phyloP scores from a whole-genome alignment of 768 basidiomycete genomes.

The Steccherinum ochraceum region DNA sequence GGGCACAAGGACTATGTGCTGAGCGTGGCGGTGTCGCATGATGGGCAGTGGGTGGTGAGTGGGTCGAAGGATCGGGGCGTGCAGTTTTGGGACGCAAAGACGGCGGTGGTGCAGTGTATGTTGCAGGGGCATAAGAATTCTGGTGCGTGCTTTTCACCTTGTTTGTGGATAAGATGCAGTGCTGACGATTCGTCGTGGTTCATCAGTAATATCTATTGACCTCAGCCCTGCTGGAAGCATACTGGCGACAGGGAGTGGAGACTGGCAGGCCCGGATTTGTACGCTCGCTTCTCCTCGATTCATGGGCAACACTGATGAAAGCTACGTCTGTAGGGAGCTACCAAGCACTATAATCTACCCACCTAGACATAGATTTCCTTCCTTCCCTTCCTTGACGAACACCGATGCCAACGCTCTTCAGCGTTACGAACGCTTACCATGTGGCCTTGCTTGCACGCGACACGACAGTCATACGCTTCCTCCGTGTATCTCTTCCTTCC shows the following conservation, averaged over 20 bases:
- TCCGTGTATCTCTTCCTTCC: too few relatives aligned
- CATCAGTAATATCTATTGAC: constrained; percentile 64
- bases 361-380: neutral
- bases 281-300: constrained; percentile 17
- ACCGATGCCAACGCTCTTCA: neutral
- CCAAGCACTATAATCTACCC: neutral
- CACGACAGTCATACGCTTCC: too few relatives aligned
- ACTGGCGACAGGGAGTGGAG: constrained; percentile 66
- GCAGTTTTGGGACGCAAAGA: constrained; percentile 85
- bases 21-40: constrained; percentile 77
- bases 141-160: constrained; percentile 30
- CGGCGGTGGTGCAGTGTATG: constrained; percentile 84
- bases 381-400: neutral
- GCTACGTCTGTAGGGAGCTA: neutral
- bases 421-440: too few relatives aligned
- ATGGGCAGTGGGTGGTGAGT: constrained; percentile 92
- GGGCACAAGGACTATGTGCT: constrained; percentile 89
- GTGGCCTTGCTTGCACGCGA: too few relatives aligned
- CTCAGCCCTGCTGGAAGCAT: constrained; percentile 54
- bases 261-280: constrained; percentile 70
- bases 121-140: constrained; percentile 77
- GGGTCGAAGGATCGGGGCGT: constrained; percentile 96
- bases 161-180: neutral
- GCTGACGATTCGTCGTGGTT: too few relatives aligned
- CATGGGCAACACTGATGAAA: neutral